Conservation (phyloP, 129 eudicot species). For the Lactuca sativa region DNA sequence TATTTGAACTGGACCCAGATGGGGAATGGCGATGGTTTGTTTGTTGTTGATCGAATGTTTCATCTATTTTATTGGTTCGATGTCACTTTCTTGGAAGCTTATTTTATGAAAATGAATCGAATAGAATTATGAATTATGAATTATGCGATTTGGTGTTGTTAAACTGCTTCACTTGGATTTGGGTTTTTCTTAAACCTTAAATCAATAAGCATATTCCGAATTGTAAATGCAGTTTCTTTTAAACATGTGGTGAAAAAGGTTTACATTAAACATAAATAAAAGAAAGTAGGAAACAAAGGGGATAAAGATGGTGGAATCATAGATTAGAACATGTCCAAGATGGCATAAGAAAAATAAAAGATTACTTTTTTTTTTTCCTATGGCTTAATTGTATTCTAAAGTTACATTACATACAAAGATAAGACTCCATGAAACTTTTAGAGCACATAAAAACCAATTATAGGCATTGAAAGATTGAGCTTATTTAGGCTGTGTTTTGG, state of each 20-base stretch:
- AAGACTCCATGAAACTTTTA: no score
- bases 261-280: neutral
- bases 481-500: no score
- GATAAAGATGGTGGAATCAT: no score
- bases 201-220: no score
- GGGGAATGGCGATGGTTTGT: neutral
- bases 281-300: neutral
- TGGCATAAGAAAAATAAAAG: neutral
- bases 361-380: no score
- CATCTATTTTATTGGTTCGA: constrained; percentile 12
- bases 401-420: no score
- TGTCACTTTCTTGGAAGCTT: constrained; percentile 21
- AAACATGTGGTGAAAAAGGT: no score
- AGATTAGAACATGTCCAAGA: neutral
- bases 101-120: neutral
- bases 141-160: constrained; percentile 21
- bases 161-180: constrained; percentile 22
- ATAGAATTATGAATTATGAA: neutral
- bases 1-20: neutral
- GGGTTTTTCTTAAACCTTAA: neutral
- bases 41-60: constrained; percentile 25
- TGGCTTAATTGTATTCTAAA: no score
- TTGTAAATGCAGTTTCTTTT: neutral
- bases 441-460: neutral
- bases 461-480: neutral